Evolutionary conservation across 257 asterid species (phyloP), one percentile per base, ranked within the genome.

Genomic region (Solanum habrochaites): DNA sequence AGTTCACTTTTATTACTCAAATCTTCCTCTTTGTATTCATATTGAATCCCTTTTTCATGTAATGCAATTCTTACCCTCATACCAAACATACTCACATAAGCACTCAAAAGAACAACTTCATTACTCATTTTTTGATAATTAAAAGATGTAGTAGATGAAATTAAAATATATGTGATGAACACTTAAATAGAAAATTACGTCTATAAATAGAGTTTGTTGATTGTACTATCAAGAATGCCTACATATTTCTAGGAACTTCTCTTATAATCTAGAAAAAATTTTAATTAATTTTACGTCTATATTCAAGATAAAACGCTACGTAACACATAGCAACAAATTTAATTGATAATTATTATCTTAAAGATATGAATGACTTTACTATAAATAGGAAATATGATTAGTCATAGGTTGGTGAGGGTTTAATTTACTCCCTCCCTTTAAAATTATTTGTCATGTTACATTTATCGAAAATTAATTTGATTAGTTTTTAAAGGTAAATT

Each of bases 1-100:
- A 89, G 80, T 8, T 58, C 8, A 86, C 89, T 85, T 66, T 89
- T 87, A 77, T 87, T 52, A 2, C 11, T 35, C 88, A 89, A 72
- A 70, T 85, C 80, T 52, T 89, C 87, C 8, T 87, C 87, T 49
- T 27, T 85, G 13, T 21, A 18, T 29, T 85, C 91, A 85, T 80
- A 85, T 21, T 80, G 2, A 25, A 89, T 56, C 1, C 66, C 88
- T 23, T 89, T 89, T 40, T 86, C 86, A 37, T 78, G 40, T 23
- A 90, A 67, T 15, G 90, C 89, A 35, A 85, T 45, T 74, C 72
- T 84, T 3, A 7, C 83, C 25, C 83, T 77, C 39, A 77, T 77
- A 27, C 62, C 64, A 77, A 77, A 43, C 64, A 43, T 14, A 2
- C 64, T 77, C 83, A 77, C 83, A 77, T 77, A 25, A 35, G 64